phyloP scores from a whole-genome alignment of 176 grass and related monocot species.

The Lolium perenne region DNA sequence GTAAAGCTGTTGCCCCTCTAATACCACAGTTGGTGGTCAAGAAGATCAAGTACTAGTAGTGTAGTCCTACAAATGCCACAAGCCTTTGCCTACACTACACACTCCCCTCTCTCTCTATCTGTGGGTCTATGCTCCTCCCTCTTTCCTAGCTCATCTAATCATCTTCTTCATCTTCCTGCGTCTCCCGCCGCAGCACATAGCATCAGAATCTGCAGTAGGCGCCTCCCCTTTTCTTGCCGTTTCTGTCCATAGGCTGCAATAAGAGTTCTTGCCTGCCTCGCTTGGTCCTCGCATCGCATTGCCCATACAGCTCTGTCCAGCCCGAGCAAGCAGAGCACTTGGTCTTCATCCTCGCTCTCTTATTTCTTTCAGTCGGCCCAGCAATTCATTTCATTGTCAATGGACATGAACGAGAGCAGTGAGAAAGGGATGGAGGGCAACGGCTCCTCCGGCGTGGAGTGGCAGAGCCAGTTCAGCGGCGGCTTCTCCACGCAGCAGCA shows the following conservation, averaged over 20 bases:
- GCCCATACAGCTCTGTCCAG: conserved; percentile 39
- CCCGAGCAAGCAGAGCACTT: conserved; percentile 29
- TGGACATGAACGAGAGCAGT: conserved; percentile 62
- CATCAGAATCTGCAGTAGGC: conserved; percentile 49
- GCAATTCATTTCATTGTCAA: conserved; percentile 17
- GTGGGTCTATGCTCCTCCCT: conserved; percentile 33
- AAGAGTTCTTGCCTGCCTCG: conserved; percentile 43
- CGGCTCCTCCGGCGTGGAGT: conserved; percentile 52
- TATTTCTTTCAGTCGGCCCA: conserved; percentile 23
- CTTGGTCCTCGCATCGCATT: conserved; percentile 37
- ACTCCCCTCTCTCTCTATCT: conserved; percentile 12
- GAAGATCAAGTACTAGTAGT: conserved; percentile 26
- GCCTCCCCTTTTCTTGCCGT: conserved; percentile 55
- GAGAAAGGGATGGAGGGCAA: conserved; percentile 63
- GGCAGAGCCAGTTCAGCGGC: conserved; percentile 59
- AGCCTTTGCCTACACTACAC: conserved; percentile 43
- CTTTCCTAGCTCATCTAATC: conserved; percentile 48
- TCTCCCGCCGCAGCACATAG: conserved; percentile 46
- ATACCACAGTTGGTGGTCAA: conserved; percentile 35
- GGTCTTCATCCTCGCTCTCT: conserved; percentile 30
- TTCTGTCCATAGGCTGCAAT: conserved; percentile 41
- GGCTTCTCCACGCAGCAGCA: conserved; percentile 43
- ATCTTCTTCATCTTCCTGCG: conserved; percentile 33
- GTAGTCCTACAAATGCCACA: conserved; percentile 52
- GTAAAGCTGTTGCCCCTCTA: conserved; percentile 43